Conservation (phyloP, 345 rosid genomes). For the Balakata baccata region DNA sequence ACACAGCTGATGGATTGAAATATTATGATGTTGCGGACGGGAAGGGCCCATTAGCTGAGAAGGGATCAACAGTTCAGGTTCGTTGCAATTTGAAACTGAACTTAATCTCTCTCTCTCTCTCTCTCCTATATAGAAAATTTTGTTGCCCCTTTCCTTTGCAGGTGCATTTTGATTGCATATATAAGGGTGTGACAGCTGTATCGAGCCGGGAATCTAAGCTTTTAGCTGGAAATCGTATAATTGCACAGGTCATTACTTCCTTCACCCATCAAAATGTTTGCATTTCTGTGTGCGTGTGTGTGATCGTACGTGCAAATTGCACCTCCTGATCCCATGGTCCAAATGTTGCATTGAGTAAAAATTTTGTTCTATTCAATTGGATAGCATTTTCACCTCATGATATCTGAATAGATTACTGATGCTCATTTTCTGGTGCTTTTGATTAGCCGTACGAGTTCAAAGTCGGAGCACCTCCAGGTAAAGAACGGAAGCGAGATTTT, state of each 20-base stretch:
- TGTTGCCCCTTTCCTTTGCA: slow-evolving; percentile 17
- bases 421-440: neutral
- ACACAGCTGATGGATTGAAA: slow-evolving; percentile 75
- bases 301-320: no score
- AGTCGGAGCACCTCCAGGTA: slow-evolving; percentile 82
- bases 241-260: slow-evolving; percentile 58
- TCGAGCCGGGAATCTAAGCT: slow-evolving; percentile 94
- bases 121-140: neutral
- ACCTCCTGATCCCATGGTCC: no score
- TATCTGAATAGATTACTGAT: slow-evolving; percentile 10
- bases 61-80: slow-evolving; percentile 78
- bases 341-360: no score
- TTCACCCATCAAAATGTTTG: neutral
- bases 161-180: slow-evolving; percentile 89
- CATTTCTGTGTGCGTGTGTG: neutral
- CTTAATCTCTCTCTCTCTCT: neutral
- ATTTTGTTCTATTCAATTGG: no score
- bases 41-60: slow-evolving; percentile 68
- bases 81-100: slow-evolving; percentile 7
- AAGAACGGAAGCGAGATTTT: slow-evolving; percentile 77
- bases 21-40: slow-evolving; percentile 78
- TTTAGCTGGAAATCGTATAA: slow-evolving; percentile 81
- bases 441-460: slow-evolving; percentile 82
- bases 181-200: slow-evolving; percentile 65
- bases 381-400: no score